Conservation (phyloP, 2,329 filamentous ascomycete genomes). For the Torrubiella hemipterigena region DNA sequence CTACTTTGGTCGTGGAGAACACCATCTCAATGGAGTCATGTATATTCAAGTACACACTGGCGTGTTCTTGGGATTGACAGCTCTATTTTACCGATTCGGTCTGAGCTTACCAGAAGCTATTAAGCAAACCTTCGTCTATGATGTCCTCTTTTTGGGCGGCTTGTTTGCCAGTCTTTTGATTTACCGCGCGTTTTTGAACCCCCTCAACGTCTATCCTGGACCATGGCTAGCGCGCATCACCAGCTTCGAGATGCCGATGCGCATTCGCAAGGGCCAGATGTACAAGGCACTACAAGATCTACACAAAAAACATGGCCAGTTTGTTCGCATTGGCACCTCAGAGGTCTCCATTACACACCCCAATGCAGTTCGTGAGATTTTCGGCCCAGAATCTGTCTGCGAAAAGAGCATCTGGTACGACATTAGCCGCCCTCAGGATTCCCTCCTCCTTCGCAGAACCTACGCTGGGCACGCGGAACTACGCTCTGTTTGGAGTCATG, state of each 20-base stretch:
- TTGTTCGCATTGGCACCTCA: not conserved
- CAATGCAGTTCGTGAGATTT: conserved; percentile 1
- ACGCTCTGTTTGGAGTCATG: conserved; percentile 1
- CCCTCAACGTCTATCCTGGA: conserved; percentile 2
- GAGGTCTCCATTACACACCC: conserved; percentile 3
- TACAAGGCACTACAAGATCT: conserved; percentile 2
- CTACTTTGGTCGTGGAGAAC: conserved; percentile 1
- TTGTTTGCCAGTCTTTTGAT: not conserved
- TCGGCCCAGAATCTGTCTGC: conserved; percentile 1
- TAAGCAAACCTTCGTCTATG: not conserved
- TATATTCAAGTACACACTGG: conserved; percentile 1
- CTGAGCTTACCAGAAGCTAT: no score
- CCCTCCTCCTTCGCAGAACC: conserved; percentile 1
- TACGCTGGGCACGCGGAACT: not conserved
- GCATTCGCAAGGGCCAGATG: conserved; percentile 1
- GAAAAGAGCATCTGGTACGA: conserved; percentile 1
- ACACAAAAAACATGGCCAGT: conserved; percentile 2
- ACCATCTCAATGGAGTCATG: not conserved
- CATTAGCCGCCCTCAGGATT: conserved; percentile 3
- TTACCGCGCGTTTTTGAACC: conserved; percentile 2
- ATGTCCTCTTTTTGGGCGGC: not conserved
- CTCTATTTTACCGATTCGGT: not conserved
- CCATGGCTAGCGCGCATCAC: conserved; percentile 3
- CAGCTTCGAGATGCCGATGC: conserved; percentile 2
- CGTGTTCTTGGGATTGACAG: not conserved